A percentile compares a stretch with the other conserved stretches of the same genome.
Evolutionary conservation across 176 grass and related monocot species (phyloP).

Genomic region (Oryza rufipogon): DNA sequence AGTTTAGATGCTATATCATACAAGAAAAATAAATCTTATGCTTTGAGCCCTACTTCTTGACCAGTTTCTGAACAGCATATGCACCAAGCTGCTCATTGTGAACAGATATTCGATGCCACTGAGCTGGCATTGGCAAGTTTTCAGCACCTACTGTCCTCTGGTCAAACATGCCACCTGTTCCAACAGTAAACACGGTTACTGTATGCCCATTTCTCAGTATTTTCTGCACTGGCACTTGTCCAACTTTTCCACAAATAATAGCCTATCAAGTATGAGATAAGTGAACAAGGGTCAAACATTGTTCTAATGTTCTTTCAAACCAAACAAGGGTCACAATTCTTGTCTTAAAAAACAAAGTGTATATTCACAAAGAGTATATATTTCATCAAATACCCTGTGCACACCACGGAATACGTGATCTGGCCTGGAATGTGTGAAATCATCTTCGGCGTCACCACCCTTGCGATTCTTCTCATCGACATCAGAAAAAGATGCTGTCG

Average conservation of each 20-base stretch:
- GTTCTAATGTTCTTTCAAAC: background rate
- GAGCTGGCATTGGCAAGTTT: slow-evolving; percentile 65
- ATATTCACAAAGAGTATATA: background rate
- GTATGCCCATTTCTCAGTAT: slow-evolving; percentile 65
- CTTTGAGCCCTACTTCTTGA: slow-evolving; percentile 66
- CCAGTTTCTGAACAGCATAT: slow-evolving; percentile 72
- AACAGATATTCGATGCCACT: slow-evolving; percentile 81
- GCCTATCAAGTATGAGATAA: slow-evolving; percentile 54
- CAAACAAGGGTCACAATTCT: background rate
- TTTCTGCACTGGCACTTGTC: slow-evolving; percentile 75
- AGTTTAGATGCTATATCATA: slow-evolving; percentile 30
- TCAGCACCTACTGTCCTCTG: slow-evolving; percentile 59
- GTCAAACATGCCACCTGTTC: slow-evolving; percentile 85
- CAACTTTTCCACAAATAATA: slow-evolving; percentile 86
- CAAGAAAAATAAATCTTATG: slow-evolving; percentile 1
- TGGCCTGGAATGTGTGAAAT: slow-evolving; percentile 35
- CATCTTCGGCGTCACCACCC: slow-evolving; percentile 26
- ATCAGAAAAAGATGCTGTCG: slow-evolving; percentile 51
- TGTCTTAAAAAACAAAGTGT: background rate
- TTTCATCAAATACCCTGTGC: slow-evolving; percentile 54
- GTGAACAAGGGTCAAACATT: background rate
- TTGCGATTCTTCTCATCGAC: slow-evolving; percentile 37
- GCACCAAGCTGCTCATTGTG: slow-evolving; percentile 64
- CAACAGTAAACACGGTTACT: slow-evolving; percentile 85
- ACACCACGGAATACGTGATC: slow-evolving; percentile 61